Percentiles rank a stretch among this genome's conserved stretches.
phyloP scores from a whole-genome alignment of 2,329 filamentous ascomycete genomes.

The Diaporthe sp. region DNA sequence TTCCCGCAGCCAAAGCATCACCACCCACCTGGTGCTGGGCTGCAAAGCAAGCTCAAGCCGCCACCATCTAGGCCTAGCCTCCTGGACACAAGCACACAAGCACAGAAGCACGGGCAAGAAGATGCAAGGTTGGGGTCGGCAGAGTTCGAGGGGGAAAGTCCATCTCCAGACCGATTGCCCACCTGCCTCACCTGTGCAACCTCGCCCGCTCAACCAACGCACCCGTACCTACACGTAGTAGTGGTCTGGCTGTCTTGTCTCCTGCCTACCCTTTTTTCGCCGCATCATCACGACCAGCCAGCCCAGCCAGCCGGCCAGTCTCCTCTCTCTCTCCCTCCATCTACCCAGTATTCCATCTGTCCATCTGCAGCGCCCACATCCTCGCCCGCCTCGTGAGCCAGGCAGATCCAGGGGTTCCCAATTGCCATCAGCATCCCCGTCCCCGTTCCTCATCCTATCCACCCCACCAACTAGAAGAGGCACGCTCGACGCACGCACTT shows the following conservation, averaged over 20 bases:
- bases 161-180: constrained; percentile 16
- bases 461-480: constrained; percentile 24
- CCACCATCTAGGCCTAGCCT: constrained; percentile 25
- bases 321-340: background rate
- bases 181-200: constrained; percentile 28
- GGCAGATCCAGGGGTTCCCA: constrained; percentile 15
- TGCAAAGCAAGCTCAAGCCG: constrained; percentile 28
- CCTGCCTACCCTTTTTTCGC: background rate
- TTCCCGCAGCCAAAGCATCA: constrained; percentile 30
- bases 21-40: constrained; percentile 5
- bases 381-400: constrained; percentile 19
- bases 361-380: background rate
- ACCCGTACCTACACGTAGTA: background rate
- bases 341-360: background rate
- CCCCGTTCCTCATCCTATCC: constrained; percentile 24
- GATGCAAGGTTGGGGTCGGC: constrained; percentile 21
- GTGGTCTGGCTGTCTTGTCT: background rate
- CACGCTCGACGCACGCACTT: constrained; percentile 19
- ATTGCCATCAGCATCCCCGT: constrained; percentile 8
- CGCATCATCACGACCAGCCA: constrained; percentile 9
- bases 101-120: constrained; percentile 20
- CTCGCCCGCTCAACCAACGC: constrained; percentile 2
- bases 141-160: constrained; percentile 20
- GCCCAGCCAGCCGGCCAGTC: too few relatives aligned
- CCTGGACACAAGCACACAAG: constrained; percentile 9